These are phyloP conservation scores for Eimeria sp. DNA, from an alignment of 169 alveolate genomes.

Conservation along the genomic window DNA sequence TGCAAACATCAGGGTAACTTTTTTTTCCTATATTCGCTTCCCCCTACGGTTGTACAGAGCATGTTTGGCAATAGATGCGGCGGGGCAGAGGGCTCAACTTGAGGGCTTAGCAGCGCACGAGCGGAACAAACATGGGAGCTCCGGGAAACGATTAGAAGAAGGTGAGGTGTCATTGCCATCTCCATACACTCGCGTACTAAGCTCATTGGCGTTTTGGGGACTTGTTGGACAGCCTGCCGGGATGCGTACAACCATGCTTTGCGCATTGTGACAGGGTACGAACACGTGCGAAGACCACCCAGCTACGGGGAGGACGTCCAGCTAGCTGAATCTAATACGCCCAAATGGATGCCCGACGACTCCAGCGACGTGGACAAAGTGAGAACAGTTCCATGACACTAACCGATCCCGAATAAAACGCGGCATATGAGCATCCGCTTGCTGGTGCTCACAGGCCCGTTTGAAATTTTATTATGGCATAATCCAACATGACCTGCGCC, in stretches of 20 bases:
- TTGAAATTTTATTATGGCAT: not conserved
- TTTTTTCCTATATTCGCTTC: not conserved
- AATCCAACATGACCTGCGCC: not conserved
- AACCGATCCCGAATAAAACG: not conserved
- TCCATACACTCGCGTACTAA: not conserved
- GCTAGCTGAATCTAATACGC: constrained; percentile 22
- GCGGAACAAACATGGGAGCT: constrained; percentile 25
- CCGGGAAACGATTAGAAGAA: constrained; percentile 35
- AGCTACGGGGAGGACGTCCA: constrained; percentile 53
- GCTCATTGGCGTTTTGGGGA: not conserved
- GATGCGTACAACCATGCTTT: not conserved
- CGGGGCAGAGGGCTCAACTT: constrained; percentile 76
- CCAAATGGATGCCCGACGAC: constrained; percentile 72
- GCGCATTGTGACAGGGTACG: constrained; percentile 33
- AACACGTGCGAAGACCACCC: constrained; percentile 44
- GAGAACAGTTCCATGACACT: not conserved
- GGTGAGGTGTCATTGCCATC: not conserved
- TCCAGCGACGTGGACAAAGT: constrained; percentile 60
- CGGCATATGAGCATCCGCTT: not conserved
- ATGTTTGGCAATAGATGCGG: constrained; percentile 79
- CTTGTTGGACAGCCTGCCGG: not conserved
- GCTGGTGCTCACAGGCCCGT: not conserved
- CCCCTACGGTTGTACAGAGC: constrained; percentile 31
- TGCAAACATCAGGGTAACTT: not conserved
- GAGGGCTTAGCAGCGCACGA: constrained; percentile 81